These are phyloP conservation scores for Geranium brycei DNA, from an alignment of 345 rosid species.

Conservation along the genomic window DNA sequence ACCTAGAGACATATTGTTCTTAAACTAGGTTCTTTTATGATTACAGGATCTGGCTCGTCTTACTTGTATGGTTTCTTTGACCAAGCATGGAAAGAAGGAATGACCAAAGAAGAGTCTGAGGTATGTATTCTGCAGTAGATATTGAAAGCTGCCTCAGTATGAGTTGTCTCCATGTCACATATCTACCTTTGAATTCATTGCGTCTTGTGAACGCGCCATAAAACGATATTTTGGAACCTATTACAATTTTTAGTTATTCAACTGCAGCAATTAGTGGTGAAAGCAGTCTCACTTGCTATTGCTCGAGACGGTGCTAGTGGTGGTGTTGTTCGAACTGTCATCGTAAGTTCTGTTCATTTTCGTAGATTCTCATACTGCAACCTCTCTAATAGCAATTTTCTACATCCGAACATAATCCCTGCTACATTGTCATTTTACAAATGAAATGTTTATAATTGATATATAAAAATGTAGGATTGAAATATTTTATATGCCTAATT, in stretches of 20 bases:
- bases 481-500: neutral
- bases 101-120: conserved; percentile 98
- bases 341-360: conserved; percentile 21
- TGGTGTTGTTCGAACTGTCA: conserved; percentile 89
- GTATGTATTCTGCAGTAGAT: conserved; percentile 19
- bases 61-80: conserved; percentile 93
- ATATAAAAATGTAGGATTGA: too few species aligned
- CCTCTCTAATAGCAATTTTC: neutral
- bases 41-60: conserved; percentile 86
- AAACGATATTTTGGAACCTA: neutral
- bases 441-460: neutral
- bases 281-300: conserved; percentile 86
- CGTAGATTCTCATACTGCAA: neutral
- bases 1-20: neutral
- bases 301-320: conserved; percentile 99
- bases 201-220: neutral
- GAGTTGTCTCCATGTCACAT: neutral
- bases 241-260: neutral
- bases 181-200: neutral
- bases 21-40: neutral
- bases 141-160: too few species aligned
- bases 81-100: conserved; percentile 91
- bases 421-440: neutral
- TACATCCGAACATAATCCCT: too few species aligned
- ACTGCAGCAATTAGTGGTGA: conserved; percentile 77